phyloP scores from a whole-genome alignment of 177 flowering plant genomes.

The Vitis hybrid region DNA sequence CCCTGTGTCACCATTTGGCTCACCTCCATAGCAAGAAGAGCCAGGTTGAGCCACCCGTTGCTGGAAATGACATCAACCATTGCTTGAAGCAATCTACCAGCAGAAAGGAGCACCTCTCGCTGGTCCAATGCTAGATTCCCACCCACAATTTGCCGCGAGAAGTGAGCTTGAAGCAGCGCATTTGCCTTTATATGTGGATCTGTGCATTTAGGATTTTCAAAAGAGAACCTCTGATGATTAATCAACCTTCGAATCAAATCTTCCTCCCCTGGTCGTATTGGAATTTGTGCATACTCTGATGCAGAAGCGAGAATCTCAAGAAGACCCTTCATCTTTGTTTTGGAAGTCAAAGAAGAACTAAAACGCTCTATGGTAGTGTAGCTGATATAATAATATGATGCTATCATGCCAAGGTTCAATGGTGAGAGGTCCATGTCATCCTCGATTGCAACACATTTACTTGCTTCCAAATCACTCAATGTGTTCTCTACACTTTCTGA shows the following conservation, averaged over 20 bases:
- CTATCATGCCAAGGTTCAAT: constrained; percentile 86
- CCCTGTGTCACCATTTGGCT: constrained; percentile 98
- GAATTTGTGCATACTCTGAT: constrained; percentile 78
- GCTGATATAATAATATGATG: constrained; percentile 83
- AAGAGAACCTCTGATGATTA: constrained; percentile 84
- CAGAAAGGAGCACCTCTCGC: constrained; percentile 76
- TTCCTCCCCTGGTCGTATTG: constrained; percentile 89
- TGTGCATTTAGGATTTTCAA: constrained; percentile 72
- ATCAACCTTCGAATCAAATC: constrained; percentile 69
- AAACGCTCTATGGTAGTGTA: constrained; percentile 93
- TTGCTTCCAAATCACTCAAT: constrained; percentile 69
- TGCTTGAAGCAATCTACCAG: constrained; percentile 82
- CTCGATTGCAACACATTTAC: constrained; percentile 72
- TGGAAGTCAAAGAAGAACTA: constrained; percentile 69
- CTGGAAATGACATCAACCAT: constrained; percentile 97
- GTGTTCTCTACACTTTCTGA: constrained; percentile 95
- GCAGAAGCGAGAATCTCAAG: constrained; percentile 89
- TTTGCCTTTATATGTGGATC: constrained; percentile 97
- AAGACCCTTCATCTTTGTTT: constrained; percentile 88
- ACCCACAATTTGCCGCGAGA: constrained; percentile 69
- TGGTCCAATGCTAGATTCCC: constrained; percentile 79
- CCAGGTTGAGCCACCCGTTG: constrained; percentile 89
- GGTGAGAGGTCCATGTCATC: constrained; percentile 80
- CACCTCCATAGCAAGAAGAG: constrained; percentile 93
- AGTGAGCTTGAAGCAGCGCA: constrained; percentile 89